Conservation (phyloP, 768 basidiomycete genomes). For the Candolleomyces efflorescens region DNA sequence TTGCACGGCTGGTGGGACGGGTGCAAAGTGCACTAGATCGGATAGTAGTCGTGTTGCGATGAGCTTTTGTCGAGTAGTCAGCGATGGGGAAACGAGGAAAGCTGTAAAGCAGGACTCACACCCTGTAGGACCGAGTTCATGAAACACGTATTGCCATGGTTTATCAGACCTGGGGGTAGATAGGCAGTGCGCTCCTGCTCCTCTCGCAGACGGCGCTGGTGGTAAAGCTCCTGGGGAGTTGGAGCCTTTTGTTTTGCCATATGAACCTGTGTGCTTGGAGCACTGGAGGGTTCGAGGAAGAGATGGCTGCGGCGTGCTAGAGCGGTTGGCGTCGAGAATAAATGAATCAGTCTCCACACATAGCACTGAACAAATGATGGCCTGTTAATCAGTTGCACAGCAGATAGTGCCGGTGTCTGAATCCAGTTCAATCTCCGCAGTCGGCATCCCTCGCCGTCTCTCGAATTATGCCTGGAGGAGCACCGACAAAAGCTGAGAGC, state of each 20-base stretch:
- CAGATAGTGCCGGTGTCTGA: too few species aligned
- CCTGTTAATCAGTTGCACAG: too few species aligned
- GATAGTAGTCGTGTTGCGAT: conserved; percentile 62
- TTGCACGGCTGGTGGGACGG: conserved; percentile 40
- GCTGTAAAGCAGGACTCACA: conserved; percentile 38
- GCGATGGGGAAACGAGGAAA: background rate
- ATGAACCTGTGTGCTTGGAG: background rate
- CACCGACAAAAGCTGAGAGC: too few species aligned
- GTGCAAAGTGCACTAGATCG: conserved; percentile 52
- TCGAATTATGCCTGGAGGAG: too few species aligned
- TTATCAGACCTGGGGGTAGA: conserved; percentile 70
- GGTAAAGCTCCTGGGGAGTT: conserved; percentile 62
- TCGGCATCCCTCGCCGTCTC: too few species aligned
- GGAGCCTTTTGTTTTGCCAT: conserved; percentile 55
- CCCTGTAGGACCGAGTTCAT: conserved; percentile 95
- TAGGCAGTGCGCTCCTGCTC: conserved; percentile 56
- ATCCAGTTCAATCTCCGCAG: too few species aligned
- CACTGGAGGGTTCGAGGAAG: background rate
- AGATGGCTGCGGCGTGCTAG: too few species aligned
- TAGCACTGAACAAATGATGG: too few species aligned
- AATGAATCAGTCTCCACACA: too few species aligned
- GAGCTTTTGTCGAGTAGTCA: conserved; percentile 36
- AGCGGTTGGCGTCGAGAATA: too few species aligned
- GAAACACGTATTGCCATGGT: conserved; percentile 91
- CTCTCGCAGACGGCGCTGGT: conserved; percentile 53